Conservation (phyloP, 495 filamentous ascomycete species). For the Annulohypoxylon stygium region DNA sequence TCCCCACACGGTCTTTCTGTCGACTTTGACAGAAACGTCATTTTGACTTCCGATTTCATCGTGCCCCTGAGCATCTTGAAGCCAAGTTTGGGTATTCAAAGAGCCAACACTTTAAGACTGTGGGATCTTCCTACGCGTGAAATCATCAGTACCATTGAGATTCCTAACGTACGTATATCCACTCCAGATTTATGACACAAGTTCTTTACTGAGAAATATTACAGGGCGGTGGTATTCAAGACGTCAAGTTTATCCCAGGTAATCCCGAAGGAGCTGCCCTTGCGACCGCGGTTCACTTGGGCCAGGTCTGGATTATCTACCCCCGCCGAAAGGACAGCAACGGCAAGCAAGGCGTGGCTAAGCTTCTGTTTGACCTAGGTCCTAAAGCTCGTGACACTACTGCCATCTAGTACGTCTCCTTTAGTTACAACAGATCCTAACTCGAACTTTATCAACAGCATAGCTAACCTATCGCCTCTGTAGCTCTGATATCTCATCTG, state of each 20-base stretch:
- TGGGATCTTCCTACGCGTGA: slow-evolving; percentile 66
- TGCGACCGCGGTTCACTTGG: slow-evolving; percentile 71
- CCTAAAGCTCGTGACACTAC: slow-evolving; percentile 66
- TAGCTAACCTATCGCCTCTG: not conserved
- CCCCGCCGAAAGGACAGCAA: slow-evolving; percentile 66
- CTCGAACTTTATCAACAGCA: not conserved
- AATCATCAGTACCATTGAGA: slow-evolving; percentile 72
- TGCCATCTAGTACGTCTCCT: slow-evolving; percentile 66
- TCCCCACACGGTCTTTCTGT: slow-evolving; percentile 71
- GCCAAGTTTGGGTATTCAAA: slow-evolving; percentile 65
- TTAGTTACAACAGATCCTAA: not conserved
- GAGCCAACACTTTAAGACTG: slow-evolving; percentile 69
- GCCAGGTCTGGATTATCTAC: slow-evolving; percentile 75
- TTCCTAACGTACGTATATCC: slow-evolving; percentile 64
- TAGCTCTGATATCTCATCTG: slow-evolving; percentile 67
- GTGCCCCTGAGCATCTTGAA: slow-evolving; percentile 71
- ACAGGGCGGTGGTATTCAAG: slow-evolving; percentile 71
- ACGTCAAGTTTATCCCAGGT: slow-evolving; percentile 75
- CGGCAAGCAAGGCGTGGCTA: slow-evolving; percentile 68
- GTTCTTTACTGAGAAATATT: slow-evolving; percentile 2
- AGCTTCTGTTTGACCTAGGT: slow-evolving; percentile 71
- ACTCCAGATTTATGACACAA: not conserved
- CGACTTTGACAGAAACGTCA: slow-evolving; percentile 68
- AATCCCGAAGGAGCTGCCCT: slow-evolving; percentile 70
- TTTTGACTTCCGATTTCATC: slow-evolving; percentile 73